Evolutionary conservation across 2,329 filamentous ascomycete species (phyloP).

Genomic region (Diaporthe nobilis): DNA sequence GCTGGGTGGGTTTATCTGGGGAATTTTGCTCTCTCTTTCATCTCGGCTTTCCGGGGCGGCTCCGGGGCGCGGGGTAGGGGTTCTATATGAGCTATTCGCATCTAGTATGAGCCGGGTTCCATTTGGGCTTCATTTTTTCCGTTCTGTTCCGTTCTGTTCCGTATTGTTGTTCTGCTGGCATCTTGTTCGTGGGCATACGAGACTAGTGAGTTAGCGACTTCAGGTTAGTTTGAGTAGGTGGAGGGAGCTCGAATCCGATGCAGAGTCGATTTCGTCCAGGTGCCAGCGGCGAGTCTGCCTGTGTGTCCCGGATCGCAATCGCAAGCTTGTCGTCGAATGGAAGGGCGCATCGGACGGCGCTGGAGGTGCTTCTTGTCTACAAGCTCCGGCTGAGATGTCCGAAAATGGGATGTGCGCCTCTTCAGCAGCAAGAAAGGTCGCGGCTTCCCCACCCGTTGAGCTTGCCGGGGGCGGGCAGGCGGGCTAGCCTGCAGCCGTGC

Average conservation of each 20-base stretch:
- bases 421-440: constrained; percentile 10
- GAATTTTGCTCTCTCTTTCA: not conserved
- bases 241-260: not conserved
- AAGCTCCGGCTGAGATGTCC: constrained; percentile 24
- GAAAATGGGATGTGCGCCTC: constrained; percentile 29
- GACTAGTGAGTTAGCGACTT: not conserved
- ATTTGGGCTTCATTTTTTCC: not conserved
- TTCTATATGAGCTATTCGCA: not conserved
- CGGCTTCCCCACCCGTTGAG: constrained; percentile 20
- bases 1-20: not conserved
- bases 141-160: not conserved
- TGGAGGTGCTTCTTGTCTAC: not conserved
- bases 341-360: not conserved
- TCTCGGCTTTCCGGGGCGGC: not conserved
- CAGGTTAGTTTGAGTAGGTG: not conserved
- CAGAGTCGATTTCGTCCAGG: not conserved
- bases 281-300: not conserved
- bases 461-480: constrained; percentile 8
- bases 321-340: not conserved
- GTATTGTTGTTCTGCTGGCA: not conserved
- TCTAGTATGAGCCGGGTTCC: not conserved
- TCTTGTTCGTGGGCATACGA: not conserved
- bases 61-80: not conserved
- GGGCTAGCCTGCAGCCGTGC: constrained; percentile 7
- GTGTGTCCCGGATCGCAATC: not conserved